Evolutionary conservation across 495 filamentous ascomycete species (phyloP).

Genomic region (Talaromyces trachyspermus): DNA sequence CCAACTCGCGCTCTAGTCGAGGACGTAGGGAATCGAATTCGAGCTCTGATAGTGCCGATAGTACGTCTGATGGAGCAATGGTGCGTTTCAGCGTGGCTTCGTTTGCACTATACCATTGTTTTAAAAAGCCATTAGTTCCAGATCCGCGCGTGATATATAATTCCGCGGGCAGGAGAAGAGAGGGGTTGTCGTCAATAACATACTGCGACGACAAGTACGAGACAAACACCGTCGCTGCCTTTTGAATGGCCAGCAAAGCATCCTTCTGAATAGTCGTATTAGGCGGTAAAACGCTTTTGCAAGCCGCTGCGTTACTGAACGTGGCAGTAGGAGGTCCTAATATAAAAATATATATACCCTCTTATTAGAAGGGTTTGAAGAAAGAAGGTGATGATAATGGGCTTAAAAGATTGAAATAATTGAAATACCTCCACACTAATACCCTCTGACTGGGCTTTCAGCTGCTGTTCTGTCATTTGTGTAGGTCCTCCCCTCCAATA

Average conservation of each 20-base stretch:
- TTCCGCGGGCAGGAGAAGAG: no score
- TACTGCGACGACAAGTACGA: slow-evolving; percentile 83
- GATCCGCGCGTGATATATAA: no score
- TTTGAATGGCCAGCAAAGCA: slow-evolving; percentile 82
- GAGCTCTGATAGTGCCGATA: slow-evolving; percentile 71
- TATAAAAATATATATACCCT: no score
- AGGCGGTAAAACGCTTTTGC: slow-evolving; percentile 91
- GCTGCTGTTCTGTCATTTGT: slow-evolving; percentile 34
- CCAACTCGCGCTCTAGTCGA: slow-evolving; percentile 51
- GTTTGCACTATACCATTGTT: slow-evolving; percentile 77
- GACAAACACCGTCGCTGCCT: slow-evolving; percentile 90
- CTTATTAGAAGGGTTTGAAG: no score
- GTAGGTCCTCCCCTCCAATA: no score
- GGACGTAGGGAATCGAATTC: slow-evolving; percentile 75
- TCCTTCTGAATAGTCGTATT: slow-evolving; percentile 94
- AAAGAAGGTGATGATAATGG: no score
- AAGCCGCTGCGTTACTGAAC: slow-evolving; percentile 85
- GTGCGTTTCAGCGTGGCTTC: slow-evolving; percentile 75
- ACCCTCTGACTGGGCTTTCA: slow-evolving; percentile 37
- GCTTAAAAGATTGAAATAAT: background rate
- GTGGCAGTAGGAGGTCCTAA: slow-evolving; percentile 88
- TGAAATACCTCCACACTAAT: slow-evolving; percentile 35
- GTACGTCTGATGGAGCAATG: slow-evolving; percentile 74
- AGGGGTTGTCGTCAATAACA: slow-evolving; percentile 18
- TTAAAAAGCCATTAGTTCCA: no score